Evolutionary conservation across 148 eudicot genomes (phyloP), one percentile per base, ranked within the genome.

Genomic region (Spergularia marina): DNA sequence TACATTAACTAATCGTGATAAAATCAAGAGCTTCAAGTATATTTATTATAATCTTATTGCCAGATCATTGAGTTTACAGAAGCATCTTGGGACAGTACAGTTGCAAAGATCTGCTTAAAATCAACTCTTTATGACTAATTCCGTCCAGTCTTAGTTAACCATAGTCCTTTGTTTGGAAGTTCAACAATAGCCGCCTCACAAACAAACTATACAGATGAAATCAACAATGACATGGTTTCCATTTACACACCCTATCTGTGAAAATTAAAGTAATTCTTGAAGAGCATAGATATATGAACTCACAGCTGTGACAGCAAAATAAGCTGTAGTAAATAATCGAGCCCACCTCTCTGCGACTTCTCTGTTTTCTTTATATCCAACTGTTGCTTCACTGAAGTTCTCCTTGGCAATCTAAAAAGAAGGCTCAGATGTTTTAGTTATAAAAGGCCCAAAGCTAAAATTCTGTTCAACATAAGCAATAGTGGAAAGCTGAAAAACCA

Each of bases 331-430:
- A 85, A 95, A 95, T 23, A 95, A 80, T 53, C 63, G 85, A 86
- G 91, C 92, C 99, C 97, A 95, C 84, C 84, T 88, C 71, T 92
- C 93, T 12, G 97, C 99, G 49, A 80, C 88, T 76, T 88, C 91
- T 83, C 69, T 86, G 75, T 89, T 80, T 60, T 80, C 88, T 76
- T 84, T 88, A 72, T 84, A 92, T 58, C 98, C 98, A 55, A 92
- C 82, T 0, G 99, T 95, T 7, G 99, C 99, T 83, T 95, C 99
- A 62, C 98, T 95, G 73, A 95, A 92, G 65, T 88, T 88, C 87
- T 91, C 99, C 73, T 73, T 79, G 20, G 97, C 99, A 85, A 95
- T 95, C 99, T 95, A 83, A 87, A 70, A 71, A 53, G 21, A 30
- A 59, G 13, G 20, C 30, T 52, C 67, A 41, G 47, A 15, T 65